Evolutionary conservation across 2,329 filamentous ascomycete species (phyloP).

Genomic region (Aspergillus pseudonomiae): DNA sequence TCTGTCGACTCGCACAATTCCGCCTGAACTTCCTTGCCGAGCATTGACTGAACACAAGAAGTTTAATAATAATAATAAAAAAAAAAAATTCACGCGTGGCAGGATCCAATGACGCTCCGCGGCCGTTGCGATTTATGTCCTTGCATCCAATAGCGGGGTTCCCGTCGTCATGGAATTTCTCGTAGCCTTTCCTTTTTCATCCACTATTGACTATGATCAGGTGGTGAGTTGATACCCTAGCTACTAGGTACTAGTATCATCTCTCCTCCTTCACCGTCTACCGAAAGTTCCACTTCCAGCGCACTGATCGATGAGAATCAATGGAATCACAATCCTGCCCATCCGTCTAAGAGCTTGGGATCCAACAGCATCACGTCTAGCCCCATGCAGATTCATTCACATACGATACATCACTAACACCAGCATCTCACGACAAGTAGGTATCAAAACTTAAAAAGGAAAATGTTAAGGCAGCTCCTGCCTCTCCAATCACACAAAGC

Average conservation of each 20-base stretch:
- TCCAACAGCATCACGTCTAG: neutral
- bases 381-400: neutral
- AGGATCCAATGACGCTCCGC: neutral
- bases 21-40: neutral
- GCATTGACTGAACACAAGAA: neutral
- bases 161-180: neutral
- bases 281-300: neutral
- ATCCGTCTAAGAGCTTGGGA: too few species aligned
- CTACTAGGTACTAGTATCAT: neutral
- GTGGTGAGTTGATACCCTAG: neutral
- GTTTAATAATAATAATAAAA: neutral
- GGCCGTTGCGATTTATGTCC: neutral
- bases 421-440: neutral
- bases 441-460: neutral
- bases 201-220: neutral
- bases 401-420: neutral
- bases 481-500: neutral
- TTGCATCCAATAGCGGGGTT: conserved; percentile 1
- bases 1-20: neutral
- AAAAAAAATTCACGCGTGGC: neutral
- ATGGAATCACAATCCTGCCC: neutral
- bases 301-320: neutral
- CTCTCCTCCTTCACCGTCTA: neutral
- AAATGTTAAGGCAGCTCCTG: neutral
- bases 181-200: neutral